Base-by-base conservation (phyloP, 306 rosid genomes). In the Trifolium repens region DNA sequence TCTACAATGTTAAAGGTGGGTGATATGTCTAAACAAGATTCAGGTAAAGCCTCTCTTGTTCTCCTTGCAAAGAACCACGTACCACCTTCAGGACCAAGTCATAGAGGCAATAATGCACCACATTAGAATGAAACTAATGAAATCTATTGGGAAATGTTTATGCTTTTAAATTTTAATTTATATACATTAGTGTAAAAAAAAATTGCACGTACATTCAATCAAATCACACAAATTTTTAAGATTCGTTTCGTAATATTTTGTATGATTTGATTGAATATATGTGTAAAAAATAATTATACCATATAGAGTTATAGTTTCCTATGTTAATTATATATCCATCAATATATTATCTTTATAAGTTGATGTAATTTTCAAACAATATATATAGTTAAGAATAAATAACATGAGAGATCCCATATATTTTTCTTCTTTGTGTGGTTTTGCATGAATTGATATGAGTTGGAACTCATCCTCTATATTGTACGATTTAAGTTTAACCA, bases 61-160 rank as follows among this genome's bases (percentile, higher is more conserved):
- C 34, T 50, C 15, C 79, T 49, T 14, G 68, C 37, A 30, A 84
- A 79, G 79, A 78, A 79, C 1, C 5, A 13, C 0, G 2, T 75
- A 2, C 87, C 84, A 0, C 76, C 81, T n/a, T 79, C 84, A 9
- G 81, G 84, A 66, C 87, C 84, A 71, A 83, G 87, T 27, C 84
- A 83, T 26, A 69, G 73, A 73, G 77, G 83, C 43, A 27, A 78
- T 42, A 3, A 16, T 1, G 58, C 60, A n/a, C 78, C 81, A 30
- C 49, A 43, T 37, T 72, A 64, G 61, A 55, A 19, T 5, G 46
- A 66, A 52, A 50, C 49, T 57, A 74, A 27, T 69, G 72, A 77
- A 73, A 66, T 32, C 1, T 17, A 2, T 14, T 4, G 43, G 55
- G 43, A 43, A 42, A 32, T 32, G 35, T 32, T 32, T 4, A 32